Base-by-base conservation (phyloP, 345 rosid genomes). In the Psidium guajava region DNA sequence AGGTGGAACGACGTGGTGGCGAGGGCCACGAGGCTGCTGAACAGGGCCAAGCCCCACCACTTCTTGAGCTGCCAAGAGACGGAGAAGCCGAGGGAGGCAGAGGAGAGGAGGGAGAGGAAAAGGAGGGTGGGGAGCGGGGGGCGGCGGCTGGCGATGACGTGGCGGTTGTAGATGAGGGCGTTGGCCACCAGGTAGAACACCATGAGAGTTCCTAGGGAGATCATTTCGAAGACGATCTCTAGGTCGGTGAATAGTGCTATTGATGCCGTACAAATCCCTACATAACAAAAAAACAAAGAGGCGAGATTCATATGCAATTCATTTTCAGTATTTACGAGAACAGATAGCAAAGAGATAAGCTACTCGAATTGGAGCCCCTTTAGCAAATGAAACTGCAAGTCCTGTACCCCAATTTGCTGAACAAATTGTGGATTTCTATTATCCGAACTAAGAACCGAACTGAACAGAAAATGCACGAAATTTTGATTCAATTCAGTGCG, bases 201-300 rank as follows among this genome's bases (percentile, higher is more conserved):
- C 85, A 93, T 59, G 52, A 96, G 93, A 52, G 99, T 96, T 90
- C 99, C 94, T 42, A 96, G 88, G 18, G 94, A 92, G 82, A 96
- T 94, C 83, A 95, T 89, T 42, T 92, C 96, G 58, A 96, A 73
- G 32, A 96, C 95, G 84, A 95, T 90, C 55, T 82, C 85, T 22
- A 96, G 91, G 73, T 95, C 98, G 0, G 98, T 96, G 93, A 96
- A 96, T 58, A 96, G 92, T 49, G 98, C 97, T 53, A 96, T 91
- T 40, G 95, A 88, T 82, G 99, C 99, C 85, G 99, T 96, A 92
- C 99, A 96, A 85, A 96, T 81, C 22, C 99, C 99, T 96, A 87
- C 87, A 89, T 40, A 52, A 54, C 32, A 55, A 52, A 69, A 32
- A 56, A 4, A 58, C 14, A 83, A 56, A 52, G 58, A 82, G 83